These are phyloP conservation scores for Venturia nashicola DNA, from an alignment of 2,329 filamentous ascomycete species.

Conservation along the genomic window DNA sequence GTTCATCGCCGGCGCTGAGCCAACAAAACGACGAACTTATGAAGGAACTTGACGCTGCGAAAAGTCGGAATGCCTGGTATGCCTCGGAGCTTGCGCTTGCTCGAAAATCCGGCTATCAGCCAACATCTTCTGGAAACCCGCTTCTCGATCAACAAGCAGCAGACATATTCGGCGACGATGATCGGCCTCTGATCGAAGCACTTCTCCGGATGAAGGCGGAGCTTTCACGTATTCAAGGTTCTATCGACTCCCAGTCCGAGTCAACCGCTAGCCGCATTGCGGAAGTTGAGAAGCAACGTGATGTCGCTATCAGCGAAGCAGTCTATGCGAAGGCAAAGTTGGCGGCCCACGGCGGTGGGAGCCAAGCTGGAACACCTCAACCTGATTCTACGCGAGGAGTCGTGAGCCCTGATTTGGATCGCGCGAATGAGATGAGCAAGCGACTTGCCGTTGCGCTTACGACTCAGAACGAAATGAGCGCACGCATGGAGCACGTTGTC, in stretches of 20 bases:
- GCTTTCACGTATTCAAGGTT: slow-evolving; percentile 75
- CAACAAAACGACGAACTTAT: slow-evolving; percentile 60
- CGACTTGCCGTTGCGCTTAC: slow-evolving; percentile 75
- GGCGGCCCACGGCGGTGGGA: slow-evolving; percentile 62
- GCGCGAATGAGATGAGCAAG: slow-evolving; percentile 62
- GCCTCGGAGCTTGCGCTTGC: slow-evolving; percentile 88
- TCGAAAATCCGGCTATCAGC: slow-evolving; percentile 74
- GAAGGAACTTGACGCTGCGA: slow-evolving; percentile 75
- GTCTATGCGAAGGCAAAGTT: slow-evolving; percentile 90
- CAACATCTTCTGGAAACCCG: slow-evolving; percentile 47
- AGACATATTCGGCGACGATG: slow-evolving; percentile 81
- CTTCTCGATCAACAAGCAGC: slow-evolving; percentile 62
- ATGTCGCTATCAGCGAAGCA: slow-evolving; percentile 87
- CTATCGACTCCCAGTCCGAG: slow-evolving; percentile 78
- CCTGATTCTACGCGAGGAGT: slow-evolving; percentile 42
- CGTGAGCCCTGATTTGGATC: slow-evolving; percentile 50
- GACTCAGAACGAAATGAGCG: slow-evolving; percentile 67
- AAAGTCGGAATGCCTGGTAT: slow-evolving; percentile 91
- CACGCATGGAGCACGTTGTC: slow-evolving; percentile 56
- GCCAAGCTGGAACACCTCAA: slow-evolving; percentile 45
- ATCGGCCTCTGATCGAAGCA: slow-evolving; percentile 83
- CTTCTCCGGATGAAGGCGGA: slow-evolving; percentile 84
- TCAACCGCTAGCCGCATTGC: slow-evolving; percentile 81
- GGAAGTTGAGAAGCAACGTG: slow-evolving; percentile 87
- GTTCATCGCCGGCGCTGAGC: slow-evolving; percentile 47